Conservation (phyloP, 768 basidiomycete species). For the Macrolepiota albuminosa region DNA sequence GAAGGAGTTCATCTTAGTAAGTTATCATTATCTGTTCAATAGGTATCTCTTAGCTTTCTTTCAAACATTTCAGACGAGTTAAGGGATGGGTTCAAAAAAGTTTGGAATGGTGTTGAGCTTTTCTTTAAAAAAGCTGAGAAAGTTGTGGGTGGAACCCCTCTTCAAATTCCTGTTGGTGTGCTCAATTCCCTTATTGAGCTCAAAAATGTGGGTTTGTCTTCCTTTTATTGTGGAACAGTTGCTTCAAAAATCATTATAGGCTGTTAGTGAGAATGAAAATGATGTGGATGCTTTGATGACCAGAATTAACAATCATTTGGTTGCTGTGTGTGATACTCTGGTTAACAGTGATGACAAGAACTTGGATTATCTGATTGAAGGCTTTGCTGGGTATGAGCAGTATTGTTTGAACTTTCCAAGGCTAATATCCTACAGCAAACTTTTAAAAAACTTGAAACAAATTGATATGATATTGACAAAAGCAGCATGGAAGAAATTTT, state of each 20-base stretch:
- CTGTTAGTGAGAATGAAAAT: neutral
- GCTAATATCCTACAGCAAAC: neutral
- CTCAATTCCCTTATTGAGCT: neutral
- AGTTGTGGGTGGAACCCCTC: neutral
- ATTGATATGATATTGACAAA: neutral
- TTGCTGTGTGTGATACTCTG: too few relatives aligned
- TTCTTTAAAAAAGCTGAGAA: neutral
- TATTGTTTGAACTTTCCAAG: neutral
- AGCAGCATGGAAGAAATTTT: slow-evolving; percentile 2
- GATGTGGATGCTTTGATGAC: too few relatives aligned
- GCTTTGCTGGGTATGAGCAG: neutral
- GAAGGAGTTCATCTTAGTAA: too few relatives aligned
- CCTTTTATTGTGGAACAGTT: neutral
- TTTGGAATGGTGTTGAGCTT: neutral
- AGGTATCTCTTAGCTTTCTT: too few relatives aligned
- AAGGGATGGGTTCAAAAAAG: neutral
- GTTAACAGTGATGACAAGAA: neutral
- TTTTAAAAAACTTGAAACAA: neutral
- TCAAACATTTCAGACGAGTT: neutral
- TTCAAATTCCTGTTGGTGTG: neutral
- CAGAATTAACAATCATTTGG: too few relatives aligned
- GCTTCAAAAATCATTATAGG: neutral
- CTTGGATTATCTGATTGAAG: neutral
- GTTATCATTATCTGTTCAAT: too few relatives aligned
- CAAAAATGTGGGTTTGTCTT: neutral